A percentile compares a stretch with the other conserved stretches of the same genome.
Conservation (phyloP, 129 eudicot genomes). For the Pittosporum tobira region DNA sequence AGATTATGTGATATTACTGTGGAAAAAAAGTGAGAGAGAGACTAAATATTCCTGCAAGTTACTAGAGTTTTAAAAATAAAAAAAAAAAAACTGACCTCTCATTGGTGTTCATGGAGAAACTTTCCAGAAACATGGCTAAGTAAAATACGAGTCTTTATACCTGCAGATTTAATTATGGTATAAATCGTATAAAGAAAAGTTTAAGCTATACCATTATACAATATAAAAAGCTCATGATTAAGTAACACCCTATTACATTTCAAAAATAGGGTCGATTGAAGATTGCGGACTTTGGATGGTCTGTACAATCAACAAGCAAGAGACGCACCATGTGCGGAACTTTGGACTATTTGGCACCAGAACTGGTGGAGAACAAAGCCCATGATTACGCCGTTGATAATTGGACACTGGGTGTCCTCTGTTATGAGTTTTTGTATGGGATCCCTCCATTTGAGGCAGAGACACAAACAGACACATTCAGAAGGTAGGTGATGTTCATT, state of each 20-base stretch:
- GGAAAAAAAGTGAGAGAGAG: background rate
- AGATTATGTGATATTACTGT: no score
- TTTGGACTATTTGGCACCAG: slow-evolving; percentile 89
- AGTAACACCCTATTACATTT: slow-evolving; percentile 1
- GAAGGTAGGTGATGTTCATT: slow-evolving; percentile 30
- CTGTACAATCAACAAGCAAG: slow-evolving; percentile 78
- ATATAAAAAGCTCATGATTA: background rate
- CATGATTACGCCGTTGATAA: slow-evolving; percentile 93
- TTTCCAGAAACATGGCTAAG: background rate
- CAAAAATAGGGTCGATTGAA: slow-evolving; percentile 66
- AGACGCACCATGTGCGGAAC: slow-evolving; percentile 97
- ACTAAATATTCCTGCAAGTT: background rate
- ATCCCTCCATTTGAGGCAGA: slow-evolving; percentile 90
- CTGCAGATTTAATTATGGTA: no score
- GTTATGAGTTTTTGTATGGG: slow-evolving; percentile 85
- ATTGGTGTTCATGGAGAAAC: background rate
- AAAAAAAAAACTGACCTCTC: background rate
- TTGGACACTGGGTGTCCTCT: slow-evolving; percentile 87
- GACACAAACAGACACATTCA: slow-evolving; percentile 70
- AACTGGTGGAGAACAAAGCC: slow-evolving; percentile 94
- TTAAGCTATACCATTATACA: background rate
- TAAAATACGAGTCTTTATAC: background rate
- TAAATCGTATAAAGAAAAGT: no score
- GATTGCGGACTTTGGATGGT: slow-evolving; percentile 99
- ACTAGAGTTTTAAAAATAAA: no score